Evolutionary conservation across 495 filamentous ascomycete species (phyloP), one percentile per base, ranked within the genome.

Genomic region (Xylaria venustula): DNA sequence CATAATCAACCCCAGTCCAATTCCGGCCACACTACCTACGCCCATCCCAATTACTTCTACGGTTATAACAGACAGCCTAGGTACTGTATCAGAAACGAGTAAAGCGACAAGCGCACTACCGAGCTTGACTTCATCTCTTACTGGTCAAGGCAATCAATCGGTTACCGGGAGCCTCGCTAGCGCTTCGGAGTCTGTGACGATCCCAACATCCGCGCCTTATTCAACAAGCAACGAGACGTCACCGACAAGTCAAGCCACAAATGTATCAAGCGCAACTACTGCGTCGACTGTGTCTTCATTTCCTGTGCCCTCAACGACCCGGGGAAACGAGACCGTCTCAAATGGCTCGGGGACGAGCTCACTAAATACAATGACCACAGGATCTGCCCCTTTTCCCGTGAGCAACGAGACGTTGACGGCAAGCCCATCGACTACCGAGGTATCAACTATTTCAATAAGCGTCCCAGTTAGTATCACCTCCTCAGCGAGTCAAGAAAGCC

Each of bases 341-440:
- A 51, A 34, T 19, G 37, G 63, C 40, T 50, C 41, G 12, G 58
- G 15, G 17, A 55, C 51, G 11, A 40, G 52, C 54, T 58, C 69
- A 20, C 37, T 46, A 34, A 28, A 59, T 37, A 58, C 53, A 23
- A 63, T 58, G 8, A 67, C 25, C 15, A 48, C 58, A 14, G 26
- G 44, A 9, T 56, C 63, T 26, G 36, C 46, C 22, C 62, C 64
- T 11, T 67, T 64, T 44, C 57, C 67, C 5, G 42, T 67, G 0
- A 60, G 54, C 19, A 73, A 71, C 53, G 63, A 65, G 20, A 68
- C 63, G 9, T 52, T 32, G 11, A 28, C 49, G 19, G 30, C 54
- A 12, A 51, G 46, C 22, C 40, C 54, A 8, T 60, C 62, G 9
- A 68, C 62, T 15, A 70, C 63, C 28, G 30, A 34, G 2, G 20